Evolutionary conservation across 352 stramenopile genomes (phyloP).

Genomic region (Globisporangium camurandrum): DNA sequence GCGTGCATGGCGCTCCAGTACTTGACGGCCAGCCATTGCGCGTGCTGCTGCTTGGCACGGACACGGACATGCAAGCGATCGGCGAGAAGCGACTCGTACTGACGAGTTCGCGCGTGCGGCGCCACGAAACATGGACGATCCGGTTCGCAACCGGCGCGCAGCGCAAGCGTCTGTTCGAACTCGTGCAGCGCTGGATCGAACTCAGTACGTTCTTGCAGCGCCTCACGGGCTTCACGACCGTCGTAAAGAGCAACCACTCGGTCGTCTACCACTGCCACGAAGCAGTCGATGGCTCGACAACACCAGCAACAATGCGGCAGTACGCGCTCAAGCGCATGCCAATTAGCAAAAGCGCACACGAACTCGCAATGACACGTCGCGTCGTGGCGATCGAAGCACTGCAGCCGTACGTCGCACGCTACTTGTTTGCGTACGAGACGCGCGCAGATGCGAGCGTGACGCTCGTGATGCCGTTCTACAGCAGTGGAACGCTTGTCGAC

Average conservation of each 20-base stretch:
- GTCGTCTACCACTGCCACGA: conserved; percentile 47
- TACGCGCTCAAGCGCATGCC: conserved; percentile 52
- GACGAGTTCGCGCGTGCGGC: conserved; percentile 39
- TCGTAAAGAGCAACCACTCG: conserved; percentile 43
- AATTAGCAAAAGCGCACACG: conserved; percentile 19
- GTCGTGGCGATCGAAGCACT: conserved; percentile 23
- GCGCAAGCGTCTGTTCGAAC: conserved; percentile 38
- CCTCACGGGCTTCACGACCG: conserved; percentile 34
- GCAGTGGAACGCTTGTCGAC: conserved; percentile 40
- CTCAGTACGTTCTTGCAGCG: conserved; percentile 41
- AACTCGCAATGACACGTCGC: conserved; percentile 42
- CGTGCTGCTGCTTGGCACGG: conserved; percentile 43
- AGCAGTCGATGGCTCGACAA: not conserved
- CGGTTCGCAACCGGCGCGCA: conserved; percentile 36
- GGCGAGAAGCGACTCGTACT: conserved; percentile 45
- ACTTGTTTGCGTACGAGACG: conserved; percentile 58
- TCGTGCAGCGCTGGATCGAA: conserved; percentile 47
- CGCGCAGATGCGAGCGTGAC: conserved; percentile 31
- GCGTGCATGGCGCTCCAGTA: conserved; percentile 5
- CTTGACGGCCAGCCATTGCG: conserved; percentile 31
- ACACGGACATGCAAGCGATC: conserved; percentile 30
- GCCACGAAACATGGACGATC: conserved; percentile 46
- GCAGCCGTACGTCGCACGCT: conserved; percentile 37
- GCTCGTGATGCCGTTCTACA: conserved; percentile 62
- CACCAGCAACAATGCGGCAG: not conserved